Evolutionary conservation across 2,329 filamentous ascomycete species (phyloP), one percentile per base, ranked within the genome.

Genomic region (Xylariales sp.): DNA sequence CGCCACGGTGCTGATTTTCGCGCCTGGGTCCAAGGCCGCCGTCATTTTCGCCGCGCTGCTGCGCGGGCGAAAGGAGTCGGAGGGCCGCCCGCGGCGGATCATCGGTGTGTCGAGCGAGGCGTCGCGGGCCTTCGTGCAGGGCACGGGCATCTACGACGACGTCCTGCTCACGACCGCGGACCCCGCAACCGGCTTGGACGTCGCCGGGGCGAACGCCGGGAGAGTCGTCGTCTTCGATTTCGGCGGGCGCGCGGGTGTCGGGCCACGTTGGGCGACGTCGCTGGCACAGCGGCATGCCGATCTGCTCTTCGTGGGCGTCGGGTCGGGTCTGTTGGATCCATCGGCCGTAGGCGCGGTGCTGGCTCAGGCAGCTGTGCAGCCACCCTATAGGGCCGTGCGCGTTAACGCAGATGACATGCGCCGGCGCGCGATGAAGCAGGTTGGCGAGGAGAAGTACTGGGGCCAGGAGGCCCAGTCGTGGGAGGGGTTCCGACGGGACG

Each of bases 1-100:
- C 7, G 78, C 80, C 4, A 77, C 73, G 23, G 74, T 81, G 1
- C 65, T 82, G 3, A 67, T 78, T 16, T 72, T 78, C 53, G 75
- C 76, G 6, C 76, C 76, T 3, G 76, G 75, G 9, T 74, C 74
- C 56, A 78, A 77, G 67, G 73, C 72, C 67, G 76, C 69, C 0
- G 64, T 70, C 0, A 36, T 70, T 1, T 75, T 76, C 60, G 71
- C 74, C 1, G 30, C 67, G 23, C 62, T 72, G 6, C 59, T 78
- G 4, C 69, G 61, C 23, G 23, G 14, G 36, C 34, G 63, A 10
- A 5, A 3, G 16, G 58, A 48, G 14, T 18, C 14, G 18, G 50
- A 56, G 4, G 65, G 56, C 3, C 70, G 67, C 18, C 74, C 73
- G 10, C 54, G 64, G 2, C 64, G 52, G 16, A 50, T 77, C 52